Percentiles rank a stretch among this genome's conserved stretches.
These are phyloP conservation scores for Euphorbia celastroides DNA, from an alignment of 441 rosid species.

Conservation along the genomic window DNA sequence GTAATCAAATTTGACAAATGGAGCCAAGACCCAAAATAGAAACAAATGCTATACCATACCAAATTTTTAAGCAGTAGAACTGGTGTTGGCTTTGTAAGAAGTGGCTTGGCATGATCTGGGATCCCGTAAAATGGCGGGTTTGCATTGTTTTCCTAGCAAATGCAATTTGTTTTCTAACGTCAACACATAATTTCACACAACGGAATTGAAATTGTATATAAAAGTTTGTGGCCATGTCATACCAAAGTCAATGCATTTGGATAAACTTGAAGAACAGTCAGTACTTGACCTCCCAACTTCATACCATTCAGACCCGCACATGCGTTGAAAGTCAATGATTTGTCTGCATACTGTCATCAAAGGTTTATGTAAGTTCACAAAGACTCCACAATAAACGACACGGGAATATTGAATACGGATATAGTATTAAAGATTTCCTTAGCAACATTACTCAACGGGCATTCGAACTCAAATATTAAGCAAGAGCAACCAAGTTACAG, in stretches of 20 bases:
- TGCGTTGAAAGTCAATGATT: slow-evolving; percentile 64
- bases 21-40: not conserved
- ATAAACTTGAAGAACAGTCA: slow-evolving; percentile 71
- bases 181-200: no score
- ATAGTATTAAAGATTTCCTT: not conserved
- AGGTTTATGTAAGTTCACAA: no score
- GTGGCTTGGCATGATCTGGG: slow-evolving; percentile 74
- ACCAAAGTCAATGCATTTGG: slow-evolving; percentile 45
- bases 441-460: not conserved
- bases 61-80: slow-evolving; percentile 75
- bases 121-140: slow-evolving; percentile 44
- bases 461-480: slow-evolving; percentile 6
- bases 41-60: slow-evolving; percentile 46
- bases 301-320: slow-evolving; percentile 88
- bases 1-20: slow-evolving; percentile 11
- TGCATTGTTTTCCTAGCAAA: slow-evolving; percentile 43
- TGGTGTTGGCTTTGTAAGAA: slow-evolving; percentile 66
- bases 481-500: slow-evolving; percentile 20
- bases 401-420: not conserved
- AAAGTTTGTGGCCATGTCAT: slow-evolving; percentile 19
- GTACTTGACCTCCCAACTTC: slow-evolving; percentile 81
- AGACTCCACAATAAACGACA: not conserved
- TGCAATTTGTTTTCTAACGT: no score
- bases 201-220: slow-evolving; percentile 8
- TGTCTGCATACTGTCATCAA: slow-evolving; percentile 64